Conservation (phyloP, 768 basidiomycete genomes). For the Termitomyces sp. region DNA sequence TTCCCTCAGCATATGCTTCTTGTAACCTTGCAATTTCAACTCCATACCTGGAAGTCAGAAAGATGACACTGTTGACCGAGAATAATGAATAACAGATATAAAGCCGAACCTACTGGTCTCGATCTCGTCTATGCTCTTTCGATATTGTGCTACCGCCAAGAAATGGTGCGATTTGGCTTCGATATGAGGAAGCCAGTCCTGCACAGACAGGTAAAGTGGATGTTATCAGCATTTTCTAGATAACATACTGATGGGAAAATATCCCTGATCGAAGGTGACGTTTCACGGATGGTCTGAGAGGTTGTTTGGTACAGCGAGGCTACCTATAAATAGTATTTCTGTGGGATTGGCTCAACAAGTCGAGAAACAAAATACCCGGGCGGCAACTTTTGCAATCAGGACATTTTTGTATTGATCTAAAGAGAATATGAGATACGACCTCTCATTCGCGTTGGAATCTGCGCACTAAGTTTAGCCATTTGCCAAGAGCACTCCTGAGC, state of each 20-base stretch:
- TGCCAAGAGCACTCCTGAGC: constrained; percentile 99
- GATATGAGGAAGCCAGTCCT: constrained; percentile 81
- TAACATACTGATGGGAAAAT: constrained; percentile 49
- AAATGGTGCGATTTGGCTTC: constrained; percentile 85
- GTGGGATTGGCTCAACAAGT: not conserved
- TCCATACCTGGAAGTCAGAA: constrained; percentile 61
- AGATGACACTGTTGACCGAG: not conserved
- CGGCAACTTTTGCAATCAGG: constrained; percentile 77
- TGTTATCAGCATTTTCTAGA: not conserved
- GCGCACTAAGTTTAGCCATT: constrained; percentile 74
- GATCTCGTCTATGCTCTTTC: constrained; percentile 85
- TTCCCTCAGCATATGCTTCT: constrained; percentile 61
- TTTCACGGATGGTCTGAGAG: constrained; percentile 35
- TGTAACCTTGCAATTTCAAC: constrained; percentile 75
- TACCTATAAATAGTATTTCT: constrained; percentile 28
- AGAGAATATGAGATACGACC: constrained; percentile 9
- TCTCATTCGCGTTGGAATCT: not conserved
- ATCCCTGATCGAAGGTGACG: constrained; percentile 37
- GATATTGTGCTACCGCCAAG: constrained; percentile 80
- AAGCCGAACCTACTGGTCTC: constrained; percentile 57
- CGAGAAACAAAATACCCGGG: constrained; percentile 39
- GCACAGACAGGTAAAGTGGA: not conserved
- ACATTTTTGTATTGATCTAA: constrained; percentile 72
- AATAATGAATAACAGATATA: not conserved
- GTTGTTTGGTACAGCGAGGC: constrained; percentile 62